Evolutionary conservation across 2,329 filamentous ascomycete genomes (phyloP), one percentile per base, ranked within the genome.

Genomic region (Pseudogymnoascus verrucosus): DNA sequence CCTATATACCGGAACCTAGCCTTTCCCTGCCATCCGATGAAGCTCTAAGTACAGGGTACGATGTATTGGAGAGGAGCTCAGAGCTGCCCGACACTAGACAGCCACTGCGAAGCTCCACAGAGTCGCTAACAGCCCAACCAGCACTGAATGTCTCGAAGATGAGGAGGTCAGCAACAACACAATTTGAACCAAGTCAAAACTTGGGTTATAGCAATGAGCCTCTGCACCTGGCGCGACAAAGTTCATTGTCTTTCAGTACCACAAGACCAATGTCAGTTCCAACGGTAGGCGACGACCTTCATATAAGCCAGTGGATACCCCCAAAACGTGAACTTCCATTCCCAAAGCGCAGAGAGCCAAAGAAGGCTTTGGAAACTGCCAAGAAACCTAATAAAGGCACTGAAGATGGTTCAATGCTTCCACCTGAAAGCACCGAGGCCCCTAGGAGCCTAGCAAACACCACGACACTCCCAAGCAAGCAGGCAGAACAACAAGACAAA

Each of bases 311-410:
- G 65, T 62, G 60, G 51, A 66, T 71, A 57, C 70, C 71, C 14
- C 70, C 71, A 23, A 69, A 61, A 63, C 66, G 69, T 54, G 63
- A 67, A 47, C 63, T 72, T n/a, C 71, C 72, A 3, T 73, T 73
- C 26, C 63, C 64, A 4, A 69, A 63, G 16, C 42, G 63, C 12
- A 65, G 54, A 60, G 40, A 61, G 14, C 14, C 36, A 19, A 61
- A 14, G 40, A 64, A 47, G 16, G 12, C 21, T 21, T 21, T 21
- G 11, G 28, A 57, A 12, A 34, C 26, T 5, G 5, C n/a, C 11
- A n/a, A 16, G 31, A 47, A 2, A 54, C 11, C 7, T 10, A 19
- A 23, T 37, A 44, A 37, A 39, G n/a, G n/a, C 26, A 21, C 23
- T 4, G 31, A 44, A n/a, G 19, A 64, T 26, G 21, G 3, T 37